phyloP scores from a whole-genome alignment of 257 asterid genomes.

The Solanum pennellii region DNA sequence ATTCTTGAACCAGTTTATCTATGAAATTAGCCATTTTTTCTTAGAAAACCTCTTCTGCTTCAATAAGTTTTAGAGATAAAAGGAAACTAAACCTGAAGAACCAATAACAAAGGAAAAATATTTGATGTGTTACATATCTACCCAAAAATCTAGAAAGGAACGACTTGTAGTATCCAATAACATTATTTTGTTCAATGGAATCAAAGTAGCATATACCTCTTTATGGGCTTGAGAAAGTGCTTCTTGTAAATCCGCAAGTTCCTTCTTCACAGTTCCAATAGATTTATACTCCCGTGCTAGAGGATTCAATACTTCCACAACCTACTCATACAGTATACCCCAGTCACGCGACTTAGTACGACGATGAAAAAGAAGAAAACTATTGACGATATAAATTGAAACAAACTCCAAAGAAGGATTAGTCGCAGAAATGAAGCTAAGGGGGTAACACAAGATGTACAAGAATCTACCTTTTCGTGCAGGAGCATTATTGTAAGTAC shows the following conservation, averaged over 20 bases:
- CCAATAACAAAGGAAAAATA: background rate
- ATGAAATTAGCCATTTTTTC: background rate
- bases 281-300: slow-evolving; percentile 96
- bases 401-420: background rate
- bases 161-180: background rate
- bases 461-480: slow-evolving; percentile 63
- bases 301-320: slow-evolving; percentile 89
- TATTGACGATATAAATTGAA: background rate
- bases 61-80: background rate
- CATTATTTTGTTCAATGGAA: background rate
- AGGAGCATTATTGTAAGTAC: slow-evolving; percentile 85
- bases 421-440: too few relatives aligned
- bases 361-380: background rate
- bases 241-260: slow-evolving; percentile 78
- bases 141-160: background rate
- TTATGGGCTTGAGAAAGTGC: slow-evolving; percentile 70
- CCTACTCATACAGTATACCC: slow-evolving; percentile 21
- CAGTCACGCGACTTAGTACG: background rate
- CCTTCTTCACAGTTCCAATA: slow-evolving; percentile 77
- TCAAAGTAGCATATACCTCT: slow-evolving; percentile 34
- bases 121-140: background rate
- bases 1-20: background rate
- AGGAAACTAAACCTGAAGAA: background rate
- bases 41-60: background rate
- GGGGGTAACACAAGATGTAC: background rate